Conservation (phyloP, 495 filamentous ascomycete species). For the Hypoxylon lenormandii region DNA sequence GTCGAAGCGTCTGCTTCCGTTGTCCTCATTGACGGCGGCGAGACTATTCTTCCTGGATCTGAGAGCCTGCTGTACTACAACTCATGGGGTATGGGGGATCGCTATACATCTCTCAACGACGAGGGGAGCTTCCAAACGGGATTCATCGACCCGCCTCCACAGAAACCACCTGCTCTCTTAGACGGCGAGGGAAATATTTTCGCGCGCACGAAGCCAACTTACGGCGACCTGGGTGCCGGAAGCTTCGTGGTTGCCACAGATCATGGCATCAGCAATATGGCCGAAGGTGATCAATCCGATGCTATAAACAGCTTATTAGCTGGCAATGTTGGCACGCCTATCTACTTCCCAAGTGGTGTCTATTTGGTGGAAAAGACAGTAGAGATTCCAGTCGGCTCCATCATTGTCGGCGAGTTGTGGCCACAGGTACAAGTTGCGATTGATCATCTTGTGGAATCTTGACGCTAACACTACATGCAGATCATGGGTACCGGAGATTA, state of each 20-base stretch:
- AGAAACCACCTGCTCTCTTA: too few species aligned
- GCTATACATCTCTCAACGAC: too few species aligned
- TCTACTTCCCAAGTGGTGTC: constrained; percentile 48
- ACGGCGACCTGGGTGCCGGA: not conserved
- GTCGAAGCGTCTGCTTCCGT: too few species aligned
- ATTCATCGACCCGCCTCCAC: too few species aligned
- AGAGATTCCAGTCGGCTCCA: constrained; percentile 62
- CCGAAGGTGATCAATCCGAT: constrained; percentile 15
- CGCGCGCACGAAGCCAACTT: not conserved
- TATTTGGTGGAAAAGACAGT: constrained; percentile 50
- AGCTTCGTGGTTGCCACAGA: constrained; percentile 6
- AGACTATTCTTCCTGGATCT: too few species aligned
- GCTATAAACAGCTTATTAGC: constrained; percentile 9
- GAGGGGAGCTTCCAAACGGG: too few species aligned
- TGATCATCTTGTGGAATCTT: too few species aligned
- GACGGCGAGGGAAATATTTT: too few species aligned
- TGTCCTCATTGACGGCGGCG: too few species aligned
- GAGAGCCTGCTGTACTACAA: too few species aligned
- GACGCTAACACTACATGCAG: constrained; percentile 7
- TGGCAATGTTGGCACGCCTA: not conserved
- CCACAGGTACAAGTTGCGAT: too few species aligned
- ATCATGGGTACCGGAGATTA: constrained; percentile 52
- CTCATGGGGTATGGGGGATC: too few species aligned
- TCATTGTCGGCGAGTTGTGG: constrained; percentile 48
- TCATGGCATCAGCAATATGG: constrained; percentile 5